A percentile compares a stretch with the other conserved stretches of the same genome.
Evolutionary conservation across 2,329 filamentous ascomycete genomes (phyloP).

Genomic region (Neurospora sp.): DNA sequence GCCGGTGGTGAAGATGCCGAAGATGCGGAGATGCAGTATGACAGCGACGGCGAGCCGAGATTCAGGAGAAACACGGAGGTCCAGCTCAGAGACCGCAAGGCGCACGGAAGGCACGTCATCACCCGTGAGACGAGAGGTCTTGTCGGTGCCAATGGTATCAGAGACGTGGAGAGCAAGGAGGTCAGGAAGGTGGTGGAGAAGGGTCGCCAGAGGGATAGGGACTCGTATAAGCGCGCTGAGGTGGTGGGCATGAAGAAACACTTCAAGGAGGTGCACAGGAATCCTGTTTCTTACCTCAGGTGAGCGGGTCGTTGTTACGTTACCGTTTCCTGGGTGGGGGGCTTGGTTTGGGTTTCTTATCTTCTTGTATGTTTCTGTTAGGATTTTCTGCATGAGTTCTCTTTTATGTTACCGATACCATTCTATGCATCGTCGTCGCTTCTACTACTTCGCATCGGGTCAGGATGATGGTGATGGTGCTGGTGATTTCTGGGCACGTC

Average conservation of each 20-base stretch:
- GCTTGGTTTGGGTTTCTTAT: neutral
- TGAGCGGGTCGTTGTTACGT: neutral
- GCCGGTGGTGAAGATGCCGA: slow-evolving; percentile 17
- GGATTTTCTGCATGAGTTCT: neutral
- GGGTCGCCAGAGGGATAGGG: slow-evolving; percentile 15
- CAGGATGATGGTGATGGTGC: neutral
- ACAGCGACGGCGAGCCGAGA: neutral
- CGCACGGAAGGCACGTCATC: slow-evolving; percentile 13
- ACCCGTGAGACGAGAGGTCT: slow-evolving; percentile 13
- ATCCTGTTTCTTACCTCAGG: slow-evolving; percentile 15
- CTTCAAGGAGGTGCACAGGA: slow-evolving; percentile 17
- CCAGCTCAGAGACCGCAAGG: slow-evolving; percentile 1
- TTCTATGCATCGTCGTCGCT: neutral
- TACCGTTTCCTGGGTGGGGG: neutral
- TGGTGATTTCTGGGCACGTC: neutral
- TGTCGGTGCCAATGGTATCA: slow-evolving; percentile 7
- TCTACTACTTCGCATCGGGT: neutral
- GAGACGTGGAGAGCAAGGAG: slow-evolving; percentile 7
- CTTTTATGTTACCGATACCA: neutral
- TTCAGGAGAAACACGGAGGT: slow-evolving; percentile 2
- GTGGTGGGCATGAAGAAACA: slow-evolving; percentile 10
- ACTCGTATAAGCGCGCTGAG: slow-evolving; percentile 9
- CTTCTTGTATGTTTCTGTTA: neutral
- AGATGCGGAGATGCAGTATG: slow-evolving; percentile 3
- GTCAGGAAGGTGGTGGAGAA: slow-evolving; percentile 12